Base-by-base conservation (phyloP, 805 yeast species). In the Lipomyces kockii region DNA sequence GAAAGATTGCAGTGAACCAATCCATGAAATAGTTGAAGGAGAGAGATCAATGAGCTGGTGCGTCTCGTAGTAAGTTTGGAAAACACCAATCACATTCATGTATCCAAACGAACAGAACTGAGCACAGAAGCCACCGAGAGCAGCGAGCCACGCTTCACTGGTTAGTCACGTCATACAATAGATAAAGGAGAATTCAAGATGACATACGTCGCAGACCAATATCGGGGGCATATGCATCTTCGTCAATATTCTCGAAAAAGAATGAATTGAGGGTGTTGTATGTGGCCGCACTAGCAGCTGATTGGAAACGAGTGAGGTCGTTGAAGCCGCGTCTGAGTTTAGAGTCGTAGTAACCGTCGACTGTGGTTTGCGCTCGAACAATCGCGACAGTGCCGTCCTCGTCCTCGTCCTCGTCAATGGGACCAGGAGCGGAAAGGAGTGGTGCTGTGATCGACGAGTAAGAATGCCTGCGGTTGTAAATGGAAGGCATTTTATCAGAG, bases 31-130 rank as follows among this genome's bases (percentile, higher is more conserved):
- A 3, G 77, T 68, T 7, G 78, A 75, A 7, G 79, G 74, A 9
- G 75, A 60, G n/a, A 69, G 37, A 22, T 63, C 60, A 35, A 62
- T 65, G 25, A 77, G 71, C 53, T 76, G 73, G 17, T 68, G 63
- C 8, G 62, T 61, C 61, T 74, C 67, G 61, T 76, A 77, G 64
- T 76, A 77, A 2, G 73, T 68, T 65, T 77, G 77, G 62, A 73
- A 77, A 0, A 73, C 75, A 6, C 78, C 79, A 20, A 69, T 64
- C 32, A 69, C 71, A 51, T 69, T 69, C 70, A 65, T 67, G 39
- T 89, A 72, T 1, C 96, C 96, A 74, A 89, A 85, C 1, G 85
- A 81, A 61, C 85, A 83, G 9, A 85, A 75, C 66, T 86, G 78
- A 2, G 91, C 91, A 35, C 85, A 75, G 71, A 86, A 85, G 0